Evolutionary conservation across 306 rosid species (phyloP).

Genomic region (Betula pendula): DNA sequence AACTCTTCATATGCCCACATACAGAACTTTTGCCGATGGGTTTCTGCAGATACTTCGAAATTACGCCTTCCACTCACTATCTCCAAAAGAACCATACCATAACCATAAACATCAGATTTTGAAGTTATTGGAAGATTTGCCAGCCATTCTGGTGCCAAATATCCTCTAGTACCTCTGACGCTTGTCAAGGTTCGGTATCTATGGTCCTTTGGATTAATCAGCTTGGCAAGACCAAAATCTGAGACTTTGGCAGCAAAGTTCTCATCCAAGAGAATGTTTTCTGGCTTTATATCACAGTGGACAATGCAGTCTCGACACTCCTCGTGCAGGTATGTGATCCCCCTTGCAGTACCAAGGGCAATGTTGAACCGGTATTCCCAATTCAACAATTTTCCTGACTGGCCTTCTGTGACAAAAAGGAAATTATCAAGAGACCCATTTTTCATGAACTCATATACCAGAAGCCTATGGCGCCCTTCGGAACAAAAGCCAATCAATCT

Average conservation of each 20-base stretch:
- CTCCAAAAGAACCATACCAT: constrained; percentile 85
- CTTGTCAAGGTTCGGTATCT: constrained; percentile 62
- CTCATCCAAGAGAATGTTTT: constrained; percentile 79
- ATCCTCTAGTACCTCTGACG: constrained; percentile 83
- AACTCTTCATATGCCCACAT: constrained; percentile 72
- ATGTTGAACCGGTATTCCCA: constrained; percentile 71
- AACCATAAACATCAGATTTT: constrained; percentile 80
- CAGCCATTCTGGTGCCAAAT: constrained; percentile 85
- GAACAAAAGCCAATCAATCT: constrained; percentile 86
- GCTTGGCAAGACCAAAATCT: constrained; percentile 87
- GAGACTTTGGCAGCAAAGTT: constrained; percentile 68
- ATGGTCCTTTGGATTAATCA: constrained; percentile 58
- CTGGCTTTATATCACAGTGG: constrained; percentile 87
- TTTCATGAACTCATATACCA: constrained; percentile 85
- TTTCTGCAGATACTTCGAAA: constrained; percentile 62
- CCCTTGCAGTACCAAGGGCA: constrained; percentile 80
- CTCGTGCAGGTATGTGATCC: constrained; percentile 82
- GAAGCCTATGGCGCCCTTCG: constrained; percentile 70
- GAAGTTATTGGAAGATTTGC: constrained; percentile 75
- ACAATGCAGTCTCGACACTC: constrained; percentile 87
- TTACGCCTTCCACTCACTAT: constrained; percentile 85
- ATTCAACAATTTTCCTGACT: constrained; percentile 52
- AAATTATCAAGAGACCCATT: constrained; percentile 72
- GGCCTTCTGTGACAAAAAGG: constrained; percentile 48
- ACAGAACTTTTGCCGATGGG: constrained; percentile 54